These are phyloP conservation scores for Ajuga chamaepitys DNA, from an alignment of 257 asterid species.

Conservation along the genomic window DNA sequence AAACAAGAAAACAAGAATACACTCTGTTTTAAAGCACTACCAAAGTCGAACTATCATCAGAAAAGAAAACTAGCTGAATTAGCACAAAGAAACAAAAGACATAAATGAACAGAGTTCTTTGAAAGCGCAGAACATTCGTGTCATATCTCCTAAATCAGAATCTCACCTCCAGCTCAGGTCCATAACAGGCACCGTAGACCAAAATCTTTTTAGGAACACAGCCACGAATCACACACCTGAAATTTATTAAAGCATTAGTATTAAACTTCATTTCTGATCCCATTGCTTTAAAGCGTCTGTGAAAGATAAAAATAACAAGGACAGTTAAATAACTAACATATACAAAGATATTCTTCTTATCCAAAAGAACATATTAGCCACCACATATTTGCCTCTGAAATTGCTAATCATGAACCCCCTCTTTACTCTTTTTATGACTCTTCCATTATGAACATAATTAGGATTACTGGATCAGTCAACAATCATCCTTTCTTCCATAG, in stretches of 20 bases:
- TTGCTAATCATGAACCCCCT: neutral
- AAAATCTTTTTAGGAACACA: conserved; percentile 98
- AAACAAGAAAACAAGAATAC: neutral
- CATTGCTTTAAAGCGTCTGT: neutral
- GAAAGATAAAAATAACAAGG: neutral
- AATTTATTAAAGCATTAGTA: conserved; percentile 10
- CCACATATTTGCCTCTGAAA: neutral
- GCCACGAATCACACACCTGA: conserved; percentile 99
- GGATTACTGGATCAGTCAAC: neutral
- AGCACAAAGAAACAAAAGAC: neutral
- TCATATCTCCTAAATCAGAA: conserved; percentile 1
- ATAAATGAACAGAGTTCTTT: neutral
- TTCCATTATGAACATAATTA: neutral
- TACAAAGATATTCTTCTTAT: neutral
- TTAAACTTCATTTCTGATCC: conserved; percentile 7
- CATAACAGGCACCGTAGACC: conserved; percentile 94
- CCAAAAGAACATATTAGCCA: neutral
- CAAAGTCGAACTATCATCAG: neutral
- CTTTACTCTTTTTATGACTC: neutral
- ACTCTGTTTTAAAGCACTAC: neutral
- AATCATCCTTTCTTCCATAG: neutral
- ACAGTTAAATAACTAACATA: neutral
- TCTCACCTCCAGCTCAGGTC: conserved; percentile 93
- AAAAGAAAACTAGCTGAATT: neutral
- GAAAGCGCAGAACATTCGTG: neutral